A percentile compares a stretch with the other conserved stretches of the same genome.
phyloP scores from a whole-genome alignment of 2,329 filamentous ascomycete species.

The Apiospora saccharicola region DNA sequence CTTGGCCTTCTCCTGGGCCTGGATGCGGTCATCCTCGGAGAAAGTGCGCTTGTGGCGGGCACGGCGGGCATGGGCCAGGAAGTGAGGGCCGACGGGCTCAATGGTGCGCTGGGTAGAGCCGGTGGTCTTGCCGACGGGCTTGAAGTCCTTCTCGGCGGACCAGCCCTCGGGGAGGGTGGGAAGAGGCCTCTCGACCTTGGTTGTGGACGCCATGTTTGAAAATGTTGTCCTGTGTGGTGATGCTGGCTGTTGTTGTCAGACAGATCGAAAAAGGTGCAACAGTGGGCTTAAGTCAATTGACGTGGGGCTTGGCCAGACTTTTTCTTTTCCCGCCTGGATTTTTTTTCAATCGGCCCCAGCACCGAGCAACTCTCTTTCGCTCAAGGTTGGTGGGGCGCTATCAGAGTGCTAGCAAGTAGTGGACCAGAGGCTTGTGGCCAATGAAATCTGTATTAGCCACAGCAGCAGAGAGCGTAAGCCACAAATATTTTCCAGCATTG shows the following conservation, averaged over 20 bases:
- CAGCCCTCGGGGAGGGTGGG: conserved; percentile 82
- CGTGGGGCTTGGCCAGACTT: conserved; percentile 10
- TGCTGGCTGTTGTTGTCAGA: conserved; percentile 25
- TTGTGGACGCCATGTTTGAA: conserved; percentile 68
- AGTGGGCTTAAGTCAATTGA: conserved; percentile 11
- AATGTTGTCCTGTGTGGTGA: conserved; percentile 26
- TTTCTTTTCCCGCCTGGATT: not conserved
- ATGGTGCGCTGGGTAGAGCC: conserved; percentile 83
- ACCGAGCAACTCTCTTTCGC: not conserved
- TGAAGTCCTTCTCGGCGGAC: conserved; percentile 92
- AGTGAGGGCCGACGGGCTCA: conserved; percentile 96
- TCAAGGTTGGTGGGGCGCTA: conserved; percentile 7
- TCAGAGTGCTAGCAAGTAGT: not conserved
- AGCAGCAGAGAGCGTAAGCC: not conserved
- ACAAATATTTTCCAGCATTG: not conserved
- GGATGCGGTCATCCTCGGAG: conserved; percentile 96
- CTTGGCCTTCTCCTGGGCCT: conserved; percentile 93
- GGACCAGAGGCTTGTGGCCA: not conserved
- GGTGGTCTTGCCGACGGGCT: conserved; percentile 79
- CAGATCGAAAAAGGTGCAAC: conserved; percentile 19
- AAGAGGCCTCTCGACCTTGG: conserved; percentile 69
- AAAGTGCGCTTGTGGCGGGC: conserved; percentile 97
- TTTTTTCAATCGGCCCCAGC: conserved; percentile 8
- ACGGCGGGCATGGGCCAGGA: conserved; percentile 95
- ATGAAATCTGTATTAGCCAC: not conserved